Base-by-base conservation (phyloP, 1,139 yeast species). In the Hyphopichia fennica region DNA sequence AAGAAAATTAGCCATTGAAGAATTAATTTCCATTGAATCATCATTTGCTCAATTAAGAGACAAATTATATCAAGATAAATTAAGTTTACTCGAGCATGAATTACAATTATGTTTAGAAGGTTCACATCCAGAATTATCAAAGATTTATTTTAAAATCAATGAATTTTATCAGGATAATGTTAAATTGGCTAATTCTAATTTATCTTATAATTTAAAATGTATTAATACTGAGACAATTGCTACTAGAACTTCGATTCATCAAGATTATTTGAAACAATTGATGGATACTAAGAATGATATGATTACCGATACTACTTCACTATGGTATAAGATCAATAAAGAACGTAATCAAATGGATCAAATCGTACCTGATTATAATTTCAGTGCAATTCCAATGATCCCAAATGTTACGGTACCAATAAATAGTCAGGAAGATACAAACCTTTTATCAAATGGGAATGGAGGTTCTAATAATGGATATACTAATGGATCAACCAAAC, bases 251-350 rank as follows among this genome's bases (percentile, higher is more conserved):
- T 79, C 84, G 44, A 78, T 89, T 34, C 97, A 91, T 60, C 98
- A 93, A 62, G 89, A 90, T 59, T 90, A 80, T 60, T 66, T 81
- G 58, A 86, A 85, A 54, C 77, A 80, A 47, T 69, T 81, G 37
- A 81, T 84, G 55, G 96, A 90, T 57, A 63, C 78, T 38, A 85
- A 91, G 48, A 77, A 77, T 44, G 70, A 73, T 30, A 72, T 89
- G 71, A 75, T 93, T 41, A 75, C 80, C 44, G 76, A 81, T 16
- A 87, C 96, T 4, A 91, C 98, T 1, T 81, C 87, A 38, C 77
- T 82, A 51, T 93, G 99, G 98, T 93, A 93, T 66, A 85, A 87
- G 51, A 87, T 91, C 55, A 91, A 91, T 63, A 82, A 85, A 54
- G 99, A 93, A 61, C 75, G 98, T 51, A 78, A 96, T 50, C 83